phyloP scores from a whole-genome alignment of 352 stramenopile genomes.

The Globisporangium spiculum region DNA sequence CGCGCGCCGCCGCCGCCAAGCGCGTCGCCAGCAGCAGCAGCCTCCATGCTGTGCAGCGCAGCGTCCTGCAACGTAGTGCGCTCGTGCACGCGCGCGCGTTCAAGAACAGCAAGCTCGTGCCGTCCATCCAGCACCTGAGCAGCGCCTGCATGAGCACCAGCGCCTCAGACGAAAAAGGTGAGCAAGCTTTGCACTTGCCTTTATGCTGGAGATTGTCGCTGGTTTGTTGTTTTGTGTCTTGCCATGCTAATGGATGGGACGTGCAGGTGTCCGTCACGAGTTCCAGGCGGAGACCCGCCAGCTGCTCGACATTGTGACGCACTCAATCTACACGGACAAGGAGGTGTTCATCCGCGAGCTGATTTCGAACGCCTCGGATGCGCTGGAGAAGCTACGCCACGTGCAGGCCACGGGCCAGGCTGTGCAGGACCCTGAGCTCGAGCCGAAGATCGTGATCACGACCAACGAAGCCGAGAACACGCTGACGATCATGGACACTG shows the following conservation, averaged over 20 bases:
- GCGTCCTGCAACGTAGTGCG: constrained; percentile 10
- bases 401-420: constrained; percentile 69
- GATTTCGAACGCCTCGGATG: constrained; percentile 98
- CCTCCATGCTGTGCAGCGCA: constrained; percentile 19
- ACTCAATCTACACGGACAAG: constrained; percentile 99
- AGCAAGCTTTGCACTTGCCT: neutral
- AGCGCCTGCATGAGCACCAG: constrained; percentile 36
- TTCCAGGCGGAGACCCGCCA: constrained; percentile 96
- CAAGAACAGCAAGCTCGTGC: constrained; percentile 28
- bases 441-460: constrained; percentile 96
- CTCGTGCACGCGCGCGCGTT: constrained; percentile 14
- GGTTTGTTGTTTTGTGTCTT: neutral
- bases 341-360: constrained; percentile 99
- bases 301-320: constrained; percentile 97
- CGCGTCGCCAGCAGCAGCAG: constrained; percentile 13
- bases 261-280: constrained; percentile 68
- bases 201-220: neutral
- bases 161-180: constrained; percentile 40
- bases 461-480: constrained; percentile 95
- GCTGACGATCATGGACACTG: constrained; percentile 97
- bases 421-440: constrained; percentile 79
- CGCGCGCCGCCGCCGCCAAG: constrained; percentile 26
- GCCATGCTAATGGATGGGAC: neutral
- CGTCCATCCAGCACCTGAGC: constrained; percentile 34
- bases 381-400: constrained; percentile 98